phyloP scores from a whole-genome alignment of 2,329 filamentous ascomycete genomes.

The Pestalotiopsis fici region DNA sequence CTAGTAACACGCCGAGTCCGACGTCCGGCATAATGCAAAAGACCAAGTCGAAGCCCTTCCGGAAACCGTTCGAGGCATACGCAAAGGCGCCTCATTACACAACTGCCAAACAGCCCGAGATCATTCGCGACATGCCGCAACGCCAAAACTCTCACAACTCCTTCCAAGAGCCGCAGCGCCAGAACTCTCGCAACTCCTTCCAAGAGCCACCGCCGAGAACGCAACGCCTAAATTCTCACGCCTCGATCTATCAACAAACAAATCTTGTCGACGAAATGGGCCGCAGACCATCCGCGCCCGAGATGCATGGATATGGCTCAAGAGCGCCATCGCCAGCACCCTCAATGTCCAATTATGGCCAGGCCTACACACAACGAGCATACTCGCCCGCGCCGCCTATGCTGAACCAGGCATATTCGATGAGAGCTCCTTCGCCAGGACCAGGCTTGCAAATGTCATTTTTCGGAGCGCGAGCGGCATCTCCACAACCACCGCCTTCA shows the following conservation, averaged over 20 bases:
- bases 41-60: slow-evolving; percentile 62
- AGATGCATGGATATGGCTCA: slow-evolving; percentile 18
- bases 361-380: slow-evolving; percentile 19
- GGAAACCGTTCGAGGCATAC: slow-evolving; percentile 69
- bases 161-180: slow-evolving; percentile 25
- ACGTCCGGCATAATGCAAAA: slow-evolving; percentile 53
- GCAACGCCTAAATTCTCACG: slow-evolving; percentile 36
- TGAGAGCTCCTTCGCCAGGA: slow-evolving; percentile 34
- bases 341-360: slow-evolving; percentile 13
- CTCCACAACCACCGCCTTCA: slow-evolving; percentile 34
- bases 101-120: slow-evolving; percentile 61
- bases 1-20: slow-evolving; percentile 54
- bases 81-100: slow-evolving; percentile 67
- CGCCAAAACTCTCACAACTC: slow-evolving; percentile 40
- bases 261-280: slow-evolving; percentile 18
- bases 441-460: slow-evolving; percentile 24
- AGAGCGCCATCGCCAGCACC: slow-evolving; percentile 26
- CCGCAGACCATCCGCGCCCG: slow-evolving; percentile 20
- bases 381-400: slow-evolving; percentile 33
- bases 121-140: slow-evolving; percentile 44
- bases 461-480: slow-evolving; percentile 35
- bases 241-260: slow-evolving; percentile 29
- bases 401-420: slow-evolving; percentile 20
- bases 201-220: slow-evolving; percentile 12
- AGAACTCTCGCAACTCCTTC: slow-evolving; percentile 41